Evolutionary conservation across 1,284 basidiomycete species (phyloP), one percentile per base, ranked within the genome.

Genomic region (Xerocomus minutiporus): DNA sequence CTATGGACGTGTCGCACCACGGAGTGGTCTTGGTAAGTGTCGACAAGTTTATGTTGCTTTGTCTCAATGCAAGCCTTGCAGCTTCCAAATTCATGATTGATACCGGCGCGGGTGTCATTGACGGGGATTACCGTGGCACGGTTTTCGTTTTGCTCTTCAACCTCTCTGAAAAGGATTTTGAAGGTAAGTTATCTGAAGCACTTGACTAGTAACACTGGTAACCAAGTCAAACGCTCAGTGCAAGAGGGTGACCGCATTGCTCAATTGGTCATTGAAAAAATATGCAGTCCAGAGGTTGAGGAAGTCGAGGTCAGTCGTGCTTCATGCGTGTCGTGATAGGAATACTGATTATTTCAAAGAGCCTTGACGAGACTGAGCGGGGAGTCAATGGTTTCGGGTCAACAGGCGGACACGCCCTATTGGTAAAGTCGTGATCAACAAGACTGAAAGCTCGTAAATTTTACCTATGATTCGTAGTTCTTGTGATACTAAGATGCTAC

Each of bases 41-140:
- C 8, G 31, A 7, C 41, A 15, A 46, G n/a, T 25, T n/a, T 39
- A 28, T 43, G 25, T 23, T 35, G 4, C 11, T 38, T 31, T 26
- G 17, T 39, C 53, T 54, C n/a, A 46, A 49, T 23, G 26, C 17
- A 35, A 31, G 11, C 34, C 12, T 48, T 41, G 50, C 61, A 95
- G 95, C 96, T 4, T 88, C 88, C 26, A 99, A 99, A 70, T 94
- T 93, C 72, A 93, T 93, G 80, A 97, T 99, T 57, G 91, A 97
- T 68, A 95, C 92, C 0, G 96, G 96, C 1, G 97, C 96, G 5
- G 96, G 96, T 34, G 96, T 99, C 17, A 84, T 99, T 53, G 97
- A 99, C 61, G 88, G 91, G 11, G 96, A 99, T 70, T 99, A 99
- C 71, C 82, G 97, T 36, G 96, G 97, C 5, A 76, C 86, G 8